Percentiles rank a stretch among this genome's conserved stretches.
These are phyloP conservation scores for Triticum dicoccoides DNA, from an alignment of 176 grass and related monocot species.

Conservation along the genomic window DNA sequence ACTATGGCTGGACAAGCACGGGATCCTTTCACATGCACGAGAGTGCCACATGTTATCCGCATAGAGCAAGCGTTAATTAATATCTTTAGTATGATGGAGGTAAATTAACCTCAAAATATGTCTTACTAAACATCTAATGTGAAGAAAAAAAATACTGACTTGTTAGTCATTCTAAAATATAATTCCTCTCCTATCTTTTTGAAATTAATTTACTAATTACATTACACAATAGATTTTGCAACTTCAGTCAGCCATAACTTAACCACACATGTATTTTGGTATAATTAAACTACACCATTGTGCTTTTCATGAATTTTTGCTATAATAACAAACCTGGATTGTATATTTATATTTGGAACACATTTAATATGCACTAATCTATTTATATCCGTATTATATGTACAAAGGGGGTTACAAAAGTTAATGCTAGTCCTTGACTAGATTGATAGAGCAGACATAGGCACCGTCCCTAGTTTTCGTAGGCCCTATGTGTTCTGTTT, in stretches of 20 bases:
- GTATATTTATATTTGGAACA: neutral
- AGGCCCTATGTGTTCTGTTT: neutral
- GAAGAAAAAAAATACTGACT: neutral
- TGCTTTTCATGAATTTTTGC: neutral
- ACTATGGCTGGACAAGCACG: too few relatives aligned
- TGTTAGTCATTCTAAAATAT: neutral
- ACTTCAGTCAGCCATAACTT: neutral
- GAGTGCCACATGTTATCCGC: neutral
- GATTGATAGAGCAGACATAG: neutral
- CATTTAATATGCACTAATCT: neutral
- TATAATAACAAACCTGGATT: neutral
- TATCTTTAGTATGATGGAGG: neutral
- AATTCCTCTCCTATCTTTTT: neutral
- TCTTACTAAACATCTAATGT: neutral
- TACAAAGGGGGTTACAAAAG: neutral
- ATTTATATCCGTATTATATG: neutral
- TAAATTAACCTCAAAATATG: neutral
- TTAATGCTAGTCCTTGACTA: neutral
- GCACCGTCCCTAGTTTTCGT: neutral
- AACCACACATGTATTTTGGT: too few relatives aligned
- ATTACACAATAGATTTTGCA: neutral
- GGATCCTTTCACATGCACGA: neutral
- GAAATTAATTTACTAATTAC: neutral
- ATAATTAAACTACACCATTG: too few relatives aligned
- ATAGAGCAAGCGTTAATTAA: neutral